Evolutionary conservation across 441 rosid species (phyloP), one percentile per base, ranked within the genome.

Genomic region (Bocquillonia castaneifolia): DNA sequence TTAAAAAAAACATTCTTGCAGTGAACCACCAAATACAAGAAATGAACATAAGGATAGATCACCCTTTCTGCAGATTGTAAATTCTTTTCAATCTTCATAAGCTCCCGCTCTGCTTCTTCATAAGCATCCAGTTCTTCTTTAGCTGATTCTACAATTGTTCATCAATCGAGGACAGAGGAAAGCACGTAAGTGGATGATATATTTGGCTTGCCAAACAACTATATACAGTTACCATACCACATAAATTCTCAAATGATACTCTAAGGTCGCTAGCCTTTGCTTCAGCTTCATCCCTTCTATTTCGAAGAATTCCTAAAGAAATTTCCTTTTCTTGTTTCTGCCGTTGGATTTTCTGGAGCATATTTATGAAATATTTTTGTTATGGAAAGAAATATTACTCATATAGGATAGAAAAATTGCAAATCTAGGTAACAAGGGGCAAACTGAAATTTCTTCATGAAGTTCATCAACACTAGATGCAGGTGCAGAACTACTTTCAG

Each of bases 391-490:
- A 40, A 32, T 0, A 44, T 40, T 37, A 50, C 14, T 18, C 26
- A 12, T 10, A 42, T 2, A 51, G 40, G 52, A 64, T 54, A n/a
- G 34, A 48, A 10, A 63, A 63, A 32, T 23, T 18, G 5, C 31
- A 45, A 54, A 54, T 47, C 31, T 25, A 51, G 47, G 71, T 23
- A 60, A 74, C 72, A 59, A 17, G 72, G 71, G 80, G 85, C 97
- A 74, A 73, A 95, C 98, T 64, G 85, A 81, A 76, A 92, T 88
- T 79, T 95, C 99, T 81, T 78, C 85, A 64, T 66, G 80, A 78
- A 88, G 88, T 82, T 95, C 97, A 73, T 89, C 88, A 74, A 88
- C 89, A 72, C 80, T 82, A 74, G 93, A 85, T 48, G 75, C 76
- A 63, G 87, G 59, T 63, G 82, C 68, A 60, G 74, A 39, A 63